Conservation (phyloP, 306 rosid genomes). For the Lathyrus sativus region DNA sequence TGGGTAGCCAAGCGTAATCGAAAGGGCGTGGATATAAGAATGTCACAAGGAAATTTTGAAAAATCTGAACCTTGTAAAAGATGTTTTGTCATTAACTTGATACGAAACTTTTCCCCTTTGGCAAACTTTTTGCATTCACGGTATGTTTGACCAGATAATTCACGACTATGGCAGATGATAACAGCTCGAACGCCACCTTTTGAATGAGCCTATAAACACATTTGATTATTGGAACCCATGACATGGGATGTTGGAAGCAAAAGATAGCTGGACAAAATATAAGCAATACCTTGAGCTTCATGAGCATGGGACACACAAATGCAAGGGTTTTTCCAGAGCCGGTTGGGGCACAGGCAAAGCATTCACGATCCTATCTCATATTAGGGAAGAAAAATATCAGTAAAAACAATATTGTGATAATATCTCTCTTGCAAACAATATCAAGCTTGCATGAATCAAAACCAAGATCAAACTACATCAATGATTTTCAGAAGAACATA, state of each 20-base stretch:
- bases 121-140: conserved; percentile 91
- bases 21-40: conserved; percentile 87
- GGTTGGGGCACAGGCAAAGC: conserved; percentile 99
- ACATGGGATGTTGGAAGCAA: conserved; percentile 28
- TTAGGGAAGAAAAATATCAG: conserved; percentile 8
- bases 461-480: conserved; percentile 20
- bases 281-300: conserved; percentile 79
- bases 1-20: conserved; percentile 63
- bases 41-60: conserved; percentile 69
- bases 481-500: neutral
- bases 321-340: conserved; percentile 97
- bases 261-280: conserved; percentile 20
- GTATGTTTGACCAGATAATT: conserved; percentile 78
- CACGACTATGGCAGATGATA: conserved; percentile 85
- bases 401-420: neutral
- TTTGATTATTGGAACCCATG: conserved; percentile 35
- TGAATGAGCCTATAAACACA: conserved; percentile 52
- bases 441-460: conserved; percentile 1
- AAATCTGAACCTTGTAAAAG: conserved; percentile 63
- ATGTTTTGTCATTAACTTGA: conserved; percentile 75
- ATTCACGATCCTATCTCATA: conserved; percentile 69
- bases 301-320: conserved; percentile 87
- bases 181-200: conserved; percentile 78
- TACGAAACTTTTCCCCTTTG: conserved; percentile 58
- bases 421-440: neutral